Base-by-base conservation (phyloP, 768 basidiomycete genomes). In the Butyriboletus loyo region DNA sequence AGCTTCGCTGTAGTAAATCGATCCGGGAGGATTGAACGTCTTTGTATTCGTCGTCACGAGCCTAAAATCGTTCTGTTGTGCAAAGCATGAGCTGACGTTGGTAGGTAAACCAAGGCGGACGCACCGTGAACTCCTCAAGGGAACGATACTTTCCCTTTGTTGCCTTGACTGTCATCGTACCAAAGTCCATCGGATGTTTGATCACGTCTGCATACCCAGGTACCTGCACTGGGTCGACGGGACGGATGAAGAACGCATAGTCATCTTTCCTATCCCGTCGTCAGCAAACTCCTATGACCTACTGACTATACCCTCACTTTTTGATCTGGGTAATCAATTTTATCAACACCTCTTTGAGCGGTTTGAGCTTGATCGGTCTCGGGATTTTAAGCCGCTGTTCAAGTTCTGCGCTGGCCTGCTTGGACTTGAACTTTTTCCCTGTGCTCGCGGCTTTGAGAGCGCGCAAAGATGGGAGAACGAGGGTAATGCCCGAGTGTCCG, bases 111-210 rank as follows among this genome's bases (percentile, higher is more conserved):
- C 7, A 9, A 14, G 1, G 8, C 3, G 1, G 36, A 73, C 85
- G 52, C 62, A 89, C 89, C 7, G 82, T 75, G 64, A 92, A 91
- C 38, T 91, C 89, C 51, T 91, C 88, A 42, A 91, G 68, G 3
- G 86, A 87, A 21, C 85, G 79, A 67, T 96, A 96, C 55, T 80
- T 83, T 5, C 88, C 87, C 61, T 73, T 80, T 52, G 78, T 78
- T 39, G 94, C 87, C 70, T 94, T 96, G 49, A 75, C 74, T n/a
- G 84, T 72, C 75, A 98, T 87, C 0, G 92, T 94, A 0, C 89
- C 89, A 50, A 98, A 75, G 63, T 98, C 94, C 94, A 97, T 98
- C 7, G 94, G 93, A 21, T 77, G 75, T 60, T 87, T 85, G 48
- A 98, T 82, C 41, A 85, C 72, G 74, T 87, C 83, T 11, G 73